Evolutionary conservation across 192 early-diverging fungal genomes (phyloP).

Genomic region (Coemansia sp.): DNA sequence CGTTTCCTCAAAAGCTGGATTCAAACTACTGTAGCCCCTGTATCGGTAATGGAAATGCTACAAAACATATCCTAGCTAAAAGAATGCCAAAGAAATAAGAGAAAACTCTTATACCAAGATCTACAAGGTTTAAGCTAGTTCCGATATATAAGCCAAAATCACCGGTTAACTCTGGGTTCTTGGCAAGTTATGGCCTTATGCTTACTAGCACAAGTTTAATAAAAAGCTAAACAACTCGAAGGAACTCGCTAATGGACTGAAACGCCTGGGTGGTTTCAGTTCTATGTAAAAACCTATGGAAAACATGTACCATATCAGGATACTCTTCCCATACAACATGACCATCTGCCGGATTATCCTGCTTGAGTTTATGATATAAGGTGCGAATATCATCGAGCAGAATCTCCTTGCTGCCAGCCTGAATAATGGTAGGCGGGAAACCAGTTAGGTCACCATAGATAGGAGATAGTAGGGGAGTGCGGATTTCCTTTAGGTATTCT

Average conservation of each 20-base stretch:
- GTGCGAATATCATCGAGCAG: constrained; percentile 20
- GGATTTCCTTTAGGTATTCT: constrained; percentile 17
- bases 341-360: constrained; percentile 2
- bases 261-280: constrained; percentile 20
- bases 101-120: no score
- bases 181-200: no score
- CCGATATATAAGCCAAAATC: no score
- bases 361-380: constrained; percentile 10
- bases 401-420: constrained; percentile 16
- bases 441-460: constrained; percentile 14
- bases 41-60: no score
- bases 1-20: no score
- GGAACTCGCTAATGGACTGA: constrained; percentile 13
- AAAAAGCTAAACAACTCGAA: neutral
- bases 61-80: no score
- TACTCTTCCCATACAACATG: constrained; percentile 24
- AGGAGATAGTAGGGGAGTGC: constrained; percentile 20
- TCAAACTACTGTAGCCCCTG: no score
- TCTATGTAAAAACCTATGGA: constrained; percentile 25
- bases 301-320: constrained; percentile 41
- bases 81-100: no score
- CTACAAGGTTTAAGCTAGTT: no score
- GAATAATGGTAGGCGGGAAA: constrained; percentile 35
- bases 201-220: no score
- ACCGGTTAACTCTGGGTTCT: no score